Percentiles rank a stretch among this genome's conserved stretches.
These are phyloP conservation scores for Pyrrhoderma lamaoense DNA, from an alignment of 1,284 basidiomycete genomes.

Conservation along the genomic window DNA sequence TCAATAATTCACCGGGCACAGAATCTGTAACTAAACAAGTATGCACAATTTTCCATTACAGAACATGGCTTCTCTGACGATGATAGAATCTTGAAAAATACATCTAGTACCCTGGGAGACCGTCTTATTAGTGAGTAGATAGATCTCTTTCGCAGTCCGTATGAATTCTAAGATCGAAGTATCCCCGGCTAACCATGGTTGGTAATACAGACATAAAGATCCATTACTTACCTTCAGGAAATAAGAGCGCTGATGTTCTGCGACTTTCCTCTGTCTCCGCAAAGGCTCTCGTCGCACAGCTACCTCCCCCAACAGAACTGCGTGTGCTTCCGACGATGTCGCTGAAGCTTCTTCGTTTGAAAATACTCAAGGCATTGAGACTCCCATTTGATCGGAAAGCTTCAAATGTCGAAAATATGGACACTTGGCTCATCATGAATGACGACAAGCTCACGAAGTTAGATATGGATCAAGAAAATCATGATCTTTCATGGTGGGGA, in stretches of 20 bases:
- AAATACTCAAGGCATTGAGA: constrained; percentile 40
- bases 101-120: constrained; percentile 50
- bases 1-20: constrained; percentile 20
- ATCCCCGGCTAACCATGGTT: neutral
- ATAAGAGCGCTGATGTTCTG: neutral
- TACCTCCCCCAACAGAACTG: constrained; percentile 29
- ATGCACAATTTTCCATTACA: constrained; percentile 25
- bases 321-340: constrained; percentile 62
- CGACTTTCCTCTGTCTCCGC: neutral
- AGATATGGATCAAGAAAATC: constrained; percentile 36
- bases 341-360: constrained; percentile 47
- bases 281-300: constrained; percentile 1
- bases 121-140: constrained; percentile 50
- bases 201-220: constrained; percentile 5
- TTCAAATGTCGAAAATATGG: neutral
- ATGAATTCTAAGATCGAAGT: too few species aligned
- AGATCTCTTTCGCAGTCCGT: constrained; percentile 1
- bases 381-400: constrained; percentile 6
- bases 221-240: constrained; percentile 2
- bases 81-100: constrained; percentile 23
- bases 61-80: constrained; percentile 56
- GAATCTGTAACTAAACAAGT: too few species aligned
- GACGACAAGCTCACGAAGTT: constrained; percentile 41
- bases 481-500: constrained; percentile 63
- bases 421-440: constrained; percentile 49